phyloP scores from a whole-genome alignment of 1,139 yeast species.

The Suhomyces maxii region DNA sequence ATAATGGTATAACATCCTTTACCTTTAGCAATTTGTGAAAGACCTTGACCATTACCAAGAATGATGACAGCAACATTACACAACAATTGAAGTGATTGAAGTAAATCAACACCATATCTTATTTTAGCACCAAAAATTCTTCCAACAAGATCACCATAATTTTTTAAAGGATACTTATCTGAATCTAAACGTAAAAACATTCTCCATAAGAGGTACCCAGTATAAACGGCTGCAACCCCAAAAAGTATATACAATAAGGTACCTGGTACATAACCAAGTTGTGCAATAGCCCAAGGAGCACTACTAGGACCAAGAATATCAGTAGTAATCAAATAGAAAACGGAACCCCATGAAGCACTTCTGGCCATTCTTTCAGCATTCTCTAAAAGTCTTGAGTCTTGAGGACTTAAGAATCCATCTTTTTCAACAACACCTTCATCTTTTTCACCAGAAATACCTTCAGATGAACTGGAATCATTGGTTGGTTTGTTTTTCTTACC shows the following conservation, averaged over 20 bases:
- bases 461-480: background rate
- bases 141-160: constrained; percentile 3
- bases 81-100: constrained; percentile 3
- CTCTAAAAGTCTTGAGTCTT: background rate
- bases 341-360: constrained; percentile 4
- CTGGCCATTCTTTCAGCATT: constrained; percentile 1
- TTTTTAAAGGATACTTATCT: constrained; percentile 1
- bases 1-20: constrained; percentile 3
- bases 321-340: constrained; percentile 2
- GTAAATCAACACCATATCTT: constrained; percentile 3
- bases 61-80: constrained; percentile 4
- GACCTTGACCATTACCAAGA: constrained; percentile 4
- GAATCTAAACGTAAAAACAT: constrained; percentile 2
- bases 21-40: constrained; percentile 3
- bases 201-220: constrained; percentile 2
- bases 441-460: background rate
- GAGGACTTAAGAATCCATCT: background rate
- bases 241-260: constrained; percentile 1
- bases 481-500: background rate
- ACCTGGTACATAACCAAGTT: constrained; percentile 4
- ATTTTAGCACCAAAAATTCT: constrained; percentile 2
- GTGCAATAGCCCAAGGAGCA: constrained; percentile 3
- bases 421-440: background rate
- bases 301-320: constrained; percentile 4
- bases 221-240: constrained; percentile 1